Percentiles rank a stretch among this genome's conserved stretches.
These are phyloP conservation scores for Phytophthora tentaculata DNA, from an alignment of 352 stramenopile species.

Conservation along the genomic window DNA sequence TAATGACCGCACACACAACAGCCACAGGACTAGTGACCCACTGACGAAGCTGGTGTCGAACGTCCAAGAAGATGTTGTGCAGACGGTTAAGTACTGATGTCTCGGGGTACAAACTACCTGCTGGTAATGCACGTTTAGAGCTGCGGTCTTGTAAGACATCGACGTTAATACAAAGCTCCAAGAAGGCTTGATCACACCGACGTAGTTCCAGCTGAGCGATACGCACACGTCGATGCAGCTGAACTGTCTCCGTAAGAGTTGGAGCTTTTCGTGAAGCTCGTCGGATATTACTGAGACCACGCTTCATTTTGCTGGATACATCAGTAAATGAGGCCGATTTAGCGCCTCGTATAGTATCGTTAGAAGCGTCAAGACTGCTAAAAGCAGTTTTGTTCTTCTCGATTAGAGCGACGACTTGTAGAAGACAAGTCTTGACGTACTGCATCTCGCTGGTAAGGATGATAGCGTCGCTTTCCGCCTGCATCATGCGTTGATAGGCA, in stretches of 20 bases:
- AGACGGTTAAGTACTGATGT: constrained; percentile 40
- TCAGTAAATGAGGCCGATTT: constrained; percentile 16
- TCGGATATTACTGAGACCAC: constrained; percentile 5
- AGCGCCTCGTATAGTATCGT: constrained; percentile 1
- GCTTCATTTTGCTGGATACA: constrained; percentile 27
- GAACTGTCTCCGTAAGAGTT: constrained; percentile 48
- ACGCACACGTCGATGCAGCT: constrained; percentile 56
- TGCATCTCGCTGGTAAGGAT: constrained; percentile 76
- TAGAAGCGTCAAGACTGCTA: constrained; percentile 7
- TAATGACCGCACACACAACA: constrained; percentile 33
- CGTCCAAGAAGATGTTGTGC: constrained; percentile 31
- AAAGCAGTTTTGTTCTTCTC: constrained; percentile 37
- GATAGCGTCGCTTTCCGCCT: constrained; percentile 62
- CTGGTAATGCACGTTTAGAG: constrained; percentile 31
- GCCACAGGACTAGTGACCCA: constrained; percentile 39
- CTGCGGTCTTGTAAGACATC: constrained; percentile 42
- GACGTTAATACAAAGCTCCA: constrained; percentile 59
- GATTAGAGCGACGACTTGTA: constrained; percentile 40
- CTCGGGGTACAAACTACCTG: constrained; percentile 47
- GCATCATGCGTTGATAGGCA: constrained; percentile 54
- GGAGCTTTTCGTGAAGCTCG: constrained; percentile 33
- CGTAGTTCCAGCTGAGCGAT: constrained; percentile 48
- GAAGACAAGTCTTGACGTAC: constrained; percentile 57
- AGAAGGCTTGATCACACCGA: constrained; percentile 62
- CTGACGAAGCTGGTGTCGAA: constrained; percentile 29